Evolutionary conservation across 768 basidiomycete species (phyloP).

Genomic region (Podaxis sp.): DNA sequence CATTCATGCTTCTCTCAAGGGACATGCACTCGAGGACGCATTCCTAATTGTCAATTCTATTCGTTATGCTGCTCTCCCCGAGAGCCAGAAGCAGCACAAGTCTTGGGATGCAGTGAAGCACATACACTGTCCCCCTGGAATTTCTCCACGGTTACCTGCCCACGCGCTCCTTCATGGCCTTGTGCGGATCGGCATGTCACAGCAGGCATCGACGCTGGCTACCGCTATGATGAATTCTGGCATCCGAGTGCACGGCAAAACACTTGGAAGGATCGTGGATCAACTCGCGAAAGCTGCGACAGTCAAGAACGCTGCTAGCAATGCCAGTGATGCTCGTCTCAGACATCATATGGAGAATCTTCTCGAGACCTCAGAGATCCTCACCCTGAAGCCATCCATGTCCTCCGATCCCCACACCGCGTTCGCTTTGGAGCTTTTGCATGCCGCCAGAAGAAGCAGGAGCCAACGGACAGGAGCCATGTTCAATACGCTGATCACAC

Average conservation of each 20-base stretch:
- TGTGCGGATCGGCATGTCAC: constrained; percentile 47
- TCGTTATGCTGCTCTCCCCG: constrained; percentile 36
- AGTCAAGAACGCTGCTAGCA: constrained; percentile 17
- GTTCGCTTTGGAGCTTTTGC: constrained; percentile 53
- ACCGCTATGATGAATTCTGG: constrained; percentile 54
- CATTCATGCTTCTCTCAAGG: constrained; percentile 44
- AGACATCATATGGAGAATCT: constrained; percentile 17
- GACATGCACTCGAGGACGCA: constrained; percentile 49
- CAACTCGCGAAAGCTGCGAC: constrained; percentile 22
- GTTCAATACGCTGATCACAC: constrained; percentile 58
- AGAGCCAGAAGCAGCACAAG: constrained; percentile 15
- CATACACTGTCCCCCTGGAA: constrained; percentile 41
- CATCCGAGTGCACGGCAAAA: constrained; percentile 46
- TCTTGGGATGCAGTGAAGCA: constrained; percentile 9
- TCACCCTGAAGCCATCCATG: constrained; percentile 33
- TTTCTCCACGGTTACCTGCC: constrained; percentile 60
- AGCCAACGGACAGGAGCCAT: constrained; percentile 58
- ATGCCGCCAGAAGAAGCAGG: constrained; percentile 51
- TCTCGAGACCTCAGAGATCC: constrained; percentile 17
- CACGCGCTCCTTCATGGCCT: constrained; percentile 68
- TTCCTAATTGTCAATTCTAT: constrained; percentile 60
- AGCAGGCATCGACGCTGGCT: constrained; percentile 50
- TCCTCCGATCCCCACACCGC: constrained; percentile 41
- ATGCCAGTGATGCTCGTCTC: constrained; percentile 19
- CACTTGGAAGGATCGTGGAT: constrained; percentile 47